Evolutionary conservation across 495 filamentous ascomycete species (phyloP), one percentile per base, ranked within the genome.

Genomic region (Hypomontagnella submonticulosa): DNA sequence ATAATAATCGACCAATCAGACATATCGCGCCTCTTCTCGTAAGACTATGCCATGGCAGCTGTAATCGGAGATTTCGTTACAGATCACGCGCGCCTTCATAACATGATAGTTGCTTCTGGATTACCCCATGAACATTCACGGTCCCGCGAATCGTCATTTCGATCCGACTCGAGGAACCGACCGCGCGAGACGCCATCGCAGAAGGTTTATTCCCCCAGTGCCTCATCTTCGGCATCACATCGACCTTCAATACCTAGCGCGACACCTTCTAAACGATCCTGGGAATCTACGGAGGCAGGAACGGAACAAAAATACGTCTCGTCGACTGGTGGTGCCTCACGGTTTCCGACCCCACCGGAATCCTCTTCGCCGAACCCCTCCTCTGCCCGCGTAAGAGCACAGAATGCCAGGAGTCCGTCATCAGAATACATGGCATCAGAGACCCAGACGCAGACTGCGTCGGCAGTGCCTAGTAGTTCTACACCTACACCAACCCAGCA

Each of bases 311-410:
- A 64, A 51, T 69, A 67, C 30, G 50, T 57, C 42, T 56, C 71
- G 15, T 61, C 73, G 13, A 69, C 47, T 38, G 77, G 73, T 38
- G 72, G 76, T 34, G 74, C 76, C 40, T 76, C 77, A 8, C 74
- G 77, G 20, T 77, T 82, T 42, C 81, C 81, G 15, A 81, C 81
- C 16, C 81, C 81, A 27, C 81, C 81, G 15, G 74, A 79, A 23
- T 82, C 81, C 10, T 81, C 81, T 5, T 80, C 81, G 8, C 77
- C 81, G 16, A 78, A 78, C 23, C 69, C 78, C 34, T 64, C 76
- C 27, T 78, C 78, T 46, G 66, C 52, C 53, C 69, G 73, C 60
- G 66, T 70, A 43, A 73, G 49, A 55, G 68, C 74, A 41, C 75
- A 75, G 63, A 70, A 76, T 75, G 65, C 57, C 32, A 69, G 50